Conservation (phyloP, 1,284 basidiomycete species). For the Violaceomyces palustris region DNA sequence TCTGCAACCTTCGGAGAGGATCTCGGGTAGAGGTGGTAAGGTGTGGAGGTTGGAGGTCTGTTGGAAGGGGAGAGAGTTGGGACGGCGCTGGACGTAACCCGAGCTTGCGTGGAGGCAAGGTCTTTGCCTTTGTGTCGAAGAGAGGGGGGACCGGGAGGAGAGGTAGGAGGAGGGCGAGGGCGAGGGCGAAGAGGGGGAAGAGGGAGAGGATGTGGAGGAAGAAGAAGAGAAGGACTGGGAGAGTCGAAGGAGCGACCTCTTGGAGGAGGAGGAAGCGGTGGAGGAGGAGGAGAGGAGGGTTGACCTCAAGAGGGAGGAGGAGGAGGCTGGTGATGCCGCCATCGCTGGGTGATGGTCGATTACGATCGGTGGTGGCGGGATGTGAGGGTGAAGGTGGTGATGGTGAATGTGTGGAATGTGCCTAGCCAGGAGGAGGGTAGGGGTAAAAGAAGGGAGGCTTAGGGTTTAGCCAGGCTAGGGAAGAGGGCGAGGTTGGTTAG, state of each 20-base stretch:
- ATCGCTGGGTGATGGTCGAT: too few species aligned
- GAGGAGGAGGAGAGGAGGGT: not conserved
- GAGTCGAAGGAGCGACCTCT: not conserved
- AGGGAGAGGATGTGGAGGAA: constrained; percentile 5
- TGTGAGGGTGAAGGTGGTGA: too few species aligned
- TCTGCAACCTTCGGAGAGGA: constrained; percentile 33
- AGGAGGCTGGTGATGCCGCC: constrained; percentile 1
- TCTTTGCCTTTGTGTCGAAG: too few species aligned
- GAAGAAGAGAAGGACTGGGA: constrained; percentile 1
- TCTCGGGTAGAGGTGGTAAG: constrained; percentile 33
- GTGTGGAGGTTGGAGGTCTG: constrained; percentile 19
- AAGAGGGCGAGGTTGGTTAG: not conserved
- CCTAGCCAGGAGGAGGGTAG: too few species aligned
- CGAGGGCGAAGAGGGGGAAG: constrained; percentile 1
- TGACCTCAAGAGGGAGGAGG: constrained; percentile 2
- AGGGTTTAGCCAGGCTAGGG: not conserved
- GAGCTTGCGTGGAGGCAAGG: too few species aligned
- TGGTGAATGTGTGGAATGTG: too few species aligned
- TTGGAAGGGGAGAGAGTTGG: too few species aligned
- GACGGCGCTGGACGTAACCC: too few species aligned
- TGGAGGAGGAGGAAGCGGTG: not conserved
- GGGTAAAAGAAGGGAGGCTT: not conserved
- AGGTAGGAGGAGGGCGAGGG: constrained; percentile 1
- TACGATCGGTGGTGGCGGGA: too few species aligned
- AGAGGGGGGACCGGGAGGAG: constrained; percentile 41